phyloP scores from a whole-genome alignment of 2,329 filamentous ascomycete genomes.

The Fulvia fulva region DNA sequence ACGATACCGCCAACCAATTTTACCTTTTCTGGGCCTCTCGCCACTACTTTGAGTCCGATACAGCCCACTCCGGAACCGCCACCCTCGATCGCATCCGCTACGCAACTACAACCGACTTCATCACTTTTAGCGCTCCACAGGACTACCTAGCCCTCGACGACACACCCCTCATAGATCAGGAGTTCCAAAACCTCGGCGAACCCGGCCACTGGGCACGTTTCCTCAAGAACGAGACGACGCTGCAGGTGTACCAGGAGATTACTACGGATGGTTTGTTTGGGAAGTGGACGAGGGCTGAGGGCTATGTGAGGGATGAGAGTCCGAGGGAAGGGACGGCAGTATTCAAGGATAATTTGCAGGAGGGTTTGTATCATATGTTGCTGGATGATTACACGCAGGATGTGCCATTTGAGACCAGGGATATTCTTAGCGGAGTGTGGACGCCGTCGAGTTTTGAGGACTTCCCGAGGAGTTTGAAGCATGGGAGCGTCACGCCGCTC shows the following conservation, averaged over 20 bases:
- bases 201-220: constrained; percentile 48
- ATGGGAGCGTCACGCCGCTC: constrained; percentile 51
- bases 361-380: constrained; percentile 41
- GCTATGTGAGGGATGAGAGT: constrained; percentile 5
- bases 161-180: constrained; percentile 54
- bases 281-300: constrained; percentile 38
- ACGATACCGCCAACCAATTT: constrained; percentile 43
- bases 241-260: constrained; percentile 51
- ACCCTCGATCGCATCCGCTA: constrained; percentile 47
- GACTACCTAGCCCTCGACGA: constrained; percentile 49
- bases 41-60: constrained; percentile 46
- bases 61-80: constrained; percentile 46
- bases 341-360: constrained; percentile 34
- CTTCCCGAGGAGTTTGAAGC: constrained; percentile 49
- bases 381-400: constrained; percentile 54
- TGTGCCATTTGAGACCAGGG: constrained; percentile 36
- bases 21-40: constrained; percentile 46
- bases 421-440: constrained; percentile 47
- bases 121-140: constrained; percentile 47
- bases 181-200: constrained; percentile 49
- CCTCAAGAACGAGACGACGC: constrained; percentile 53
- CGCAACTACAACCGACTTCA: constrained; percentile 54
- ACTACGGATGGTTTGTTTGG: constrained; percentile 50
- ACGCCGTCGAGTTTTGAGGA: constrained; percentile 39
- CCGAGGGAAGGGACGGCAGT: constrained; percentile 42